Evolutionary conservation across 2,329 filamentous ascomycete species (phyloP).

Genomic region (Pezicula carpinea): DNA sequence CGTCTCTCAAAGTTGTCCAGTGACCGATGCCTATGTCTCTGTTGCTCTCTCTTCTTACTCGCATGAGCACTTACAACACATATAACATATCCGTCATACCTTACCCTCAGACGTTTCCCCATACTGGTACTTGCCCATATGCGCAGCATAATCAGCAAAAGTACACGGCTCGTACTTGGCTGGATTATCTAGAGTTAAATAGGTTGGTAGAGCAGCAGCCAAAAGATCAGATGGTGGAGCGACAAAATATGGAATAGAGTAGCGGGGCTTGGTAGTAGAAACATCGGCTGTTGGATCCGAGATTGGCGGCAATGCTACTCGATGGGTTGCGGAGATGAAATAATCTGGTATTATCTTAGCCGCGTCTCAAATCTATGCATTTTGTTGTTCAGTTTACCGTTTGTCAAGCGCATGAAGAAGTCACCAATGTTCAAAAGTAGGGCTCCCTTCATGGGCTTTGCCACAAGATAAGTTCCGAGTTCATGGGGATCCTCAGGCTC

Average conservation of each 20-base stretch:
- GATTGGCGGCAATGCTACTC: constrained; percentile 47
- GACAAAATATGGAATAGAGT: constrained; percentile 3
- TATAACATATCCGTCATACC: too few species aligned
- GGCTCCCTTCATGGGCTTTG: constrained; percentile 34
- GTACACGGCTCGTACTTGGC: constrained; percentile 21
- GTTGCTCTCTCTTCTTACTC: too few species aligned
- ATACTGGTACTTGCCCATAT: not conserved
- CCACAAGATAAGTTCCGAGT: constrained; percentile 36
- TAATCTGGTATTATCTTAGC: constrained; percentile 40
- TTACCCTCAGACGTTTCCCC: not conserved
- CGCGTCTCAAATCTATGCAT: not conserved
- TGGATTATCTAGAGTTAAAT: constrained; percentile 24
- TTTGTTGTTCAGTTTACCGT: not conserved
- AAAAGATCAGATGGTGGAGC: not conserved
- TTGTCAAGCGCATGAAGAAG: constrained; percentile 15
- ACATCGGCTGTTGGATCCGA: not conserved
- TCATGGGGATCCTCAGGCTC: constrained; percentile 38
- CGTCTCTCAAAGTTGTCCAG: too few species aligned
- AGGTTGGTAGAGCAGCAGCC: constrained; percentile 16
- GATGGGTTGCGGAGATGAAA: constrained; percentile 73
- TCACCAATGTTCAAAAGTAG: constrained; percentile 42
- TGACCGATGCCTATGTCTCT: too few species aligned
- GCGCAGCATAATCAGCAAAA: not conserved
- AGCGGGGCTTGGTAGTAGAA: not conserved
- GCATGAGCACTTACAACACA: too few species aligned